Conservation (phyloP, 106 monocot genomes). For the Dendrobium huoshanense region DNA sequence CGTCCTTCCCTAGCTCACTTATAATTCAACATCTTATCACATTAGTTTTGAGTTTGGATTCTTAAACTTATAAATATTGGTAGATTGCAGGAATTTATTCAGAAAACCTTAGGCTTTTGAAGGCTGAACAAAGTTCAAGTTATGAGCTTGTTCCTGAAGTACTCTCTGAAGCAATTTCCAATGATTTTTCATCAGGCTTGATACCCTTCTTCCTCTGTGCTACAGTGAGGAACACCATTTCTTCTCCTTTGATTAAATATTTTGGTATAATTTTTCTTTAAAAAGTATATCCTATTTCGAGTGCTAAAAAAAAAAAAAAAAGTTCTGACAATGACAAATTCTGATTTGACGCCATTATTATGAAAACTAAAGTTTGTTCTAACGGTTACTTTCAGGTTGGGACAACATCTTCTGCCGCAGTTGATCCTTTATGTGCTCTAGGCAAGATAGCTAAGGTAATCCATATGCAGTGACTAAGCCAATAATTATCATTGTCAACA, state of each 20-base stretch:
- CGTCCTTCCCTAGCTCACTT: not conserved
- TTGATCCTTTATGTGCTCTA: slow-evolving; percentile 61
- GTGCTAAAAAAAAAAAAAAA: not conserved
- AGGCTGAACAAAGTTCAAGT: not conserved
- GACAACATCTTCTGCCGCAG: slow-evolving; percentile 83
- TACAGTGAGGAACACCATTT: not conserved
- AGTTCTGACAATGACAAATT: not conserved
- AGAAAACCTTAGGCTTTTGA: slow-evolving; percentile 2
- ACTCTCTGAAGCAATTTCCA: slow-evolving; percentile 5
- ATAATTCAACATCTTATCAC: not conserved
- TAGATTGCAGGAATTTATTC: slow-evolving; percentile 11
- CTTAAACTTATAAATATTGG: not conserved
- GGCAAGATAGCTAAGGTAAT: slow-evolving; percentile 70
- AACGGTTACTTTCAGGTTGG: slow-evolving; percentile 45
- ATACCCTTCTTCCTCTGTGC: slow-evolving; percentile 11
- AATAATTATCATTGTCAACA: not conserved
- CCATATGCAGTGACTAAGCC: not conserved
- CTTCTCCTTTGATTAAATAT: not conserved
- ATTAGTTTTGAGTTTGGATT: not conserved
- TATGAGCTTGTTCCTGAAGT: slow-evolving; percentile 4
- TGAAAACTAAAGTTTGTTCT: too few relatives aligned
- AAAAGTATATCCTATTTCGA: not conserved
- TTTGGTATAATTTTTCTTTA: not conserved
- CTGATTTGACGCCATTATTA: not conserved
- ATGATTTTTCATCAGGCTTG: not conserved